A percentile compares a stretch with the other conserved stretches of the same genome.
Evolutionary conservation across 352 stramenopile species (phyloP).

Genomic region (Phytophthora macrochlamydospora): DNA sequence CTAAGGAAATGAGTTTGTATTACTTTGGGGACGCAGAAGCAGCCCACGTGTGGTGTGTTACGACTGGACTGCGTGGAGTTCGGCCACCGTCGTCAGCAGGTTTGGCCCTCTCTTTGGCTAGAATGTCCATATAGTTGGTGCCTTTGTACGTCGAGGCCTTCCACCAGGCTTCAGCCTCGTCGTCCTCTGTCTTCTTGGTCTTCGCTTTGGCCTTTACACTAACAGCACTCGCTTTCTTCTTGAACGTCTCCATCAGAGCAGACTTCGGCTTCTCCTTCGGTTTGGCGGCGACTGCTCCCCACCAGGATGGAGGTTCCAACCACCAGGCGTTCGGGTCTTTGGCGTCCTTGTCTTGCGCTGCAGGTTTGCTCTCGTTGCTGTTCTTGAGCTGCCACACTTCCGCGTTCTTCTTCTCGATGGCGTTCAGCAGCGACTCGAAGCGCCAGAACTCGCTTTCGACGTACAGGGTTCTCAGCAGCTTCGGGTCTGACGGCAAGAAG

Average conservation of each 20-base stretch:
- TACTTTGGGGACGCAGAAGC: conserved; percentile 29
- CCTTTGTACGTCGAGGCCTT: conserved; percentile 76
- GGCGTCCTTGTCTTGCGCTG: conserved; percentile 5
- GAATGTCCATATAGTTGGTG: conserved; percentile 56
- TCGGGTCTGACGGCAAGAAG: conserved; percentile 65
- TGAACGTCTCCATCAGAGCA: conserved; percentile 23
- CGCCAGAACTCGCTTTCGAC: conserved; percentile 87
- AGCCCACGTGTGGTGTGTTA: conserved; percentile 51
- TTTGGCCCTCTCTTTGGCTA: conserved; percentile 28
- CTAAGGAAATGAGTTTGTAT: conserved; percentile 1
- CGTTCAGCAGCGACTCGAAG: conserved; percentile 73
- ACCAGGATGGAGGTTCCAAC: conserved; percentile 71
- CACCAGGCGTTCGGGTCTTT: conserved; percentile 56
- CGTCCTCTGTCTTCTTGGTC: conserved; percentile 12
- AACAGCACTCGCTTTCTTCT: conserved; percentile 25
- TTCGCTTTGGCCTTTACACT: conserved; percentile 7
- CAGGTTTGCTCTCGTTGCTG: conserved; percentile 8
- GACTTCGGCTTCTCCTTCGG: conserved; percentile 30
- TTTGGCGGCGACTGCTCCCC: conserved; percentile 36
- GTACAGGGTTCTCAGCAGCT: conserved; percentile 71
- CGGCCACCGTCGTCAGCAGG: conserved; percentile 13
- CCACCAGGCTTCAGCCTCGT: conserved; percentile 62
- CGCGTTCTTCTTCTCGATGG: conserved; percentile 78
- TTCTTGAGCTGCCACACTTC: conserved; percentile 55
- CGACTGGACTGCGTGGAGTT: conserved; percentile 39